Conservation (phyloP, 371 early-diverging fungal genomes). For the Rhizopus arrhizus region DNA sequence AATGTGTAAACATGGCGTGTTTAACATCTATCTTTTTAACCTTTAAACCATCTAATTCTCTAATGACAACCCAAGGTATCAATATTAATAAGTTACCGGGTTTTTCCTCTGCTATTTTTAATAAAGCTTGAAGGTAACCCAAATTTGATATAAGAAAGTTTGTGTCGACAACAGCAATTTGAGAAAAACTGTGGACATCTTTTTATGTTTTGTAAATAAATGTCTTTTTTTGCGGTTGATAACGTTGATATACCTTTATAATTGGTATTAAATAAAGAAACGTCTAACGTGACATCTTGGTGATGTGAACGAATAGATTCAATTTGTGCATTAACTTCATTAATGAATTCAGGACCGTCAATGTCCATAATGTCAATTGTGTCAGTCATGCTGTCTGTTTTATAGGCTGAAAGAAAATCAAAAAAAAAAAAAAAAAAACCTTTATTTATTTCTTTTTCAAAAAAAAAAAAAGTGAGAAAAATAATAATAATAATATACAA, state of each 20-base stretch:
- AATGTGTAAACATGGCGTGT: neutral
- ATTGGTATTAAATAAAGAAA: neutral
- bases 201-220: slow-evolving; percentile 1
- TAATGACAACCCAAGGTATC: slow-evolving; percentile 47
- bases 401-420: neutral
- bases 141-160: slow-evolving; percentile 47
- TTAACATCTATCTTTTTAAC: slow-evolving; percentile 8
- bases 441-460: neutral
- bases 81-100: slow-evolving; percentile 31
- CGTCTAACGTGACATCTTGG: neutral
- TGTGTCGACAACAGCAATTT: slow-evolving; percentile 43
- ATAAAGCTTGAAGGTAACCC: slow-evolving; percentile 28
- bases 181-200: slow-evolving; percentile 1
- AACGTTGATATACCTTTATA: neutral
- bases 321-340: slow-evolving; percentile 36
- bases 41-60: slow-evolving; percentile 45
- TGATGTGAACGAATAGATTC: slow-evolving; percentile 24
- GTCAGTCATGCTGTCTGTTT: neutral
- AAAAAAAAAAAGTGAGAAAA: neutral
- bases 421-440: neutral
- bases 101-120: slow-evolving; percentile 24
- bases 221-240: neutral
- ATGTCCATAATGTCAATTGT: slow-evolving; percentile 38
- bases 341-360: slow-evolving; percentile 45
- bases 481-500: slow-evolving; percentile 7